Evolutionary conservation across 768 basidiomycete genomes (phyloP), one percentile per base, ranked within the genome.

Genomic region (Boletus pseudo-olivaceus): DNA sequence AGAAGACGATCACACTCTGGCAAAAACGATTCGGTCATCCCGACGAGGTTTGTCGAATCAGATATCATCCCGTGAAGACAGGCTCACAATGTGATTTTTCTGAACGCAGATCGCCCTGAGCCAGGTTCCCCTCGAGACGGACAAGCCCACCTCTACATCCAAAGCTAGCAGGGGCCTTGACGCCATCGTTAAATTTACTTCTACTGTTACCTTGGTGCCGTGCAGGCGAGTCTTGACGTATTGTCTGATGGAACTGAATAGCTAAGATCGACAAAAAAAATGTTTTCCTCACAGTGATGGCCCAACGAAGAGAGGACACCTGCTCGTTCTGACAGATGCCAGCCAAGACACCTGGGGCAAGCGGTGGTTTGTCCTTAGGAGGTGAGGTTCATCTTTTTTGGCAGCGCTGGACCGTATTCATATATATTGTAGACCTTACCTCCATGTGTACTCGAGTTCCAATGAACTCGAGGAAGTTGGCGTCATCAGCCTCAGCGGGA

Each of bases 351-450:
- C 75, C 30, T 99, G 97, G 97, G 82, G 83, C 62, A 83, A 80
- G 65, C 76, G 85, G 51, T 94, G 89, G 85, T 93, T 94, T 67
- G 89, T 94, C 15, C 77, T 98, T 10, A 82, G 85, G 67, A 82
- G 93, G 94, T 93, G 62, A 57, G 63, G 42, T 47, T 38, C 10
- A 29, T 27, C 35, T 54, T 51, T 23, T 34, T 23, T 51, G 38
- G 14, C 37, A 30, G 20, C 2, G 23, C 12, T 17, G 19, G 32
- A 55, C 17, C 47, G 51, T 47, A 19, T 52, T 54, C 34, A 58
- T 23, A 49, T 46, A n/a, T 12, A 44, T 35, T 38, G 17, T 48
- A 95, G 96, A 62, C 96, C 96, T 0, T 95, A 97, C 71, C 79
- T 98, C 7, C 84, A 93, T 60, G 76, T 97, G 50, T 97, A 94